Evolutionary conservation across 495 filamentous ascomycete genomes (phyloP), one percentile per base, ranked within the genome.

Genomic region (Penicillium herquei): DNA sequence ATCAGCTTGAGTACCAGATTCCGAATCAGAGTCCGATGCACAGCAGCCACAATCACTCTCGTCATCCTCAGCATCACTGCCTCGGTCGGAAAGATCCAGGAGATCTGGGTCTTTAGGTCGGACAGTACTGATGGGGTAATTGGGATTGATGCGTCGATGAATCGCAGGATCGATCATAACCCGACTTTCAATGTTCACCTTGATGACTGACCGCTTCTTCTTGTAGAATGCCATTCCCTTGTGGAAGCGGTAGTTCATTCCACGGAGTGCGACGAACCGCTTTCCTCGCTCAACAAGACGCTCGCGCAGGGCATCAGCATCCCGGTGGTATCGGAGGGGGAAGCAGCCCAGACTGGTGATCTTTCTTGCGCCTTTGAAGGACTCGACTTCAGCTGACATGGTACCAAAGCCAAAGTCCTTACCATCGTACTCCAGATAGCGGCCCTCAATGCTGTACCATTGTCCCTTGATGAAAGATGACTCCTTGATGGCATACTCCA

Each of bases 81-180:
- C 76, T 0, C 66, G 63, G 17, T 83, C 81, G 0, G 79, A 78
- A 4, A 75, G 71, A 35, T 85, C 83, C 1, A 89, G 60, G 7
- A 86, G 74, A 62, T 93, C 90, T 13, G 82, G 80, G 52, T 93
- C 87, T 54, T 89, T 87, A 10, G 87, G 85, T 51, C 89, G 85
- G 40, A 96, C 87, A 0, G 84, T 84, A 48, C 86, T 90, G 65
- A 96, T 86, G 13, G 83, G 82, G 62, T 96, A 96, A 61, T 96
- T 96, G 1, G 92, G 91, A 58, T 93, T 91, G 56, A 94, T 90
- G 3, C 91, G 83, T 21, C 92, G 82, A 74, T 93, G 90, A 49
- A 90, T 92, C 12, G 85, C 85, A 0, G 92, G 88, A 64, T 97
- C 92, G 37, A 96, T 80, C 92, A 96, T 96, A 57, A 96, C 84